phyloP scores from a whole-genome alignment of 331 rosid genomes.

The Quercus phellos region DNA sequence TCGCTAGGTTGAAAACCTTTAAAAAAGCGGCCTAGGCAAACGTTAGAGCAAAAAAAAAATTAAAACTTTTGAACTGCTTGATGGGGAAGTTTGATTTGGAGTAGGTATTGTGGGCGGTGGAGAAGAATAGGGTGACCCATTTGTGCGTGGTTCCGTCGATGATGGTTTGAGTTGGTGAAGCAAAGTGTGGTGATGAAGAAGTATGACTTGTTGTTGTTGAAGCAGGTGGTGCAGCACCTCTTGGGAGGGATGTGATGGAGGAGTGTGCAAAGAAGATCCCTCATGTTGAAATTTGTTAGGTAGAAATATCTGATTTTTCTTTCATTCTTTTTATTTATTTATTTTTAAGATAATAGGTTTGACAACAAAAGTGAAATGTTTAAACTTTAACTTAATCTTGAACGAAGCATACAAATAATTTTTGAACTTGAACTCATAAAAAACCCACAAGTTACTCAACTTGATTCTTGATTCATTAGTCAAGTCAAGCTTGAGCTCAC shows the following conservation, averaged over 20 bases:
- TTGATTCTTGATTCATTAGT: too few species aligned
- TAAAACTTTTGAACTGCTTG: background rate
- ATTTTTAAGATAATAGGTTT: too few species aligned
- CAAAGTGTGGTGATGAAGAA: conserved; percentile 1
- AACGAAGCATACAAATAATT: too few species aligned
- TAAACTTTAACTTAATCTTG: too few species aligned
- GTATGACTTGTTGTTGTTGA: conserved; percentile 38
- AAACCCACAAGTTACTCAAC: too few species aligned
- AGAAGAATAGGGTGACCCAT: conserved; percentile 31
- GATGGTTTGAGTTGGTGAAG: conserved; percentile 29
- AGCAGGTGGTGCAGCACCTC: conserved; percentile 31
- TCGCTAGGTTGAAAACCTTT: too few species aligned
- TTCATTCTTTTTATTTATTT: background rate
- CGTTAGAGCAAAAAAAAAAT: too few species aligned
- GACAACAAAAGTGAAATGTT: too few species aligned
- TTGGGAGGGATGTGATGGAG: conserved; percentile 39
- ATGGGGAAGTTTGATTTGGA: conserved; percentile 35
- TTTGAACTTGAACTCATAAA: too few species aligned
- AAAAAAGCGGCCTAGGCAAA: too few species aligned
- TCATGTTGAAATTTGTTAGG: conserved; percentile 21
- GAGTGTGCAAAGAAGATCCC: conserved; percentile 34
- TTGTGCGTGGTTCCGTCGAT: conserved; percentile 35
- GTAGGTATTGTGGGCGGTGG: conserved; percentile 29
- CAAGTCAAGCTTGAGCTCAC: too few species aligned
- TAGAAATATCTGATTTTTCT: background rate